These are phyloP conservation scores for Gastrolobium bilobum DNA, from an alignment of 306 rosid species.

Conservation along the genomic window DNA sequence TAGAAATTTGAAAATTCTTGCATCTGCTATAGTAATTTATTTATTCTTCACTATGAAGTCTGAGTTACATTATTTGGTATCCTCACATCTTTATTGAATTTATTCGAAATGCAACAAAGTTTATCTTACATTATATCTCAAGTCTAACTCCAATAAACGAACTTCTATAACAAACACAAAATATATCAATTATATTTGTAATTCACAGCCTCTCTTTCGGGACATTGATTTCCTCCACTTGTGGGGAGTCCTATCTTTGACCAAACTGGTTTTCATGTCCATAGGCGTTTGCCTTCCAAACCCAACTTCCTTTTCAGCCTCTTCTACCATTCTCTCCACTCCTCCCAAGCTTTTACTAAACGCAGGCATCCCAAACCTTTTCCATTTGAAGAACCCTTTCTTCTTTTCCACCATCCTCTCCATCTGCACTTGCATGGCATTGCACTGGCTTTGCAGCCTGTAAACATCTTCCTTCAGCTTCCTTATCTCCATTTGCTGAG, in stretches of 20 bases:
- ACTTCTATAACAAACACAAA: conserved; percentile 10
- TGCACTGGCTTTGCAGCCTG: conserved; percentile 78
- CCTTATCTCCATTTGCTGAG: conserved; percentile 75
- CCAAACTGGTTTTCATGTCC: conserved; percentile 67
- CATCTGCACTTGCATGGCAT: conserved; percentile 71
- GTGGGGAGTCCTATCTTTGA: conserved; percentile 58
- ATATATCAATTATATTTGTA: not conserved
- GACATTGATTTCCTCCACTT: conserved; percentile 88
- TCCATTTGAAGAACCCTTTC: conserved; percentile 81
- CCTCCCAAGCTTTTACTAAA: conserved; percentile 48
- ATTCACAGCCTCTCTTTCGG: conserved; percentile 48
- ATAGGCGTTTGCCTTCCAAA: conserved; percentile 70
- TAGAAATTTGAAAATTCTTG: conserved; percentile 3
- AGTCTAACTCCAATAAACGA: conserved; percentile 24
- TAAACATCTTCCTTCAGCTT: conserved; percentile 79
- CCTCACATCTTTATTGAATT: conserved; percentile 32
- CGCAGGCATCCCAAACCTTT: conserved; percentile 57
- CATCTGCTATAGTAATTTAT: not conserved
- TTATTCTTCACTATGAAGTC: not conserved
- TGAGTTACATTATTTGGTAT: not conserved
- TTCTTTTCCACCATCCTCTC: conserved; percentile 70
- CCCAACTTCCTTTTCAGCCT: conserved; percentile 51
- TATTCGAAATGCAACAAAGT: conserved; percentile 17
- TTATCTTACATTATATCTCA: conserved; percentile 43
- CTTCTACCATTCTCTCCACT: conserved; percentile 46